Base-by-base conservation (phyloP, 371 early-diverging fungal species). In the Apophysomyces trapeziformis region DNA sequence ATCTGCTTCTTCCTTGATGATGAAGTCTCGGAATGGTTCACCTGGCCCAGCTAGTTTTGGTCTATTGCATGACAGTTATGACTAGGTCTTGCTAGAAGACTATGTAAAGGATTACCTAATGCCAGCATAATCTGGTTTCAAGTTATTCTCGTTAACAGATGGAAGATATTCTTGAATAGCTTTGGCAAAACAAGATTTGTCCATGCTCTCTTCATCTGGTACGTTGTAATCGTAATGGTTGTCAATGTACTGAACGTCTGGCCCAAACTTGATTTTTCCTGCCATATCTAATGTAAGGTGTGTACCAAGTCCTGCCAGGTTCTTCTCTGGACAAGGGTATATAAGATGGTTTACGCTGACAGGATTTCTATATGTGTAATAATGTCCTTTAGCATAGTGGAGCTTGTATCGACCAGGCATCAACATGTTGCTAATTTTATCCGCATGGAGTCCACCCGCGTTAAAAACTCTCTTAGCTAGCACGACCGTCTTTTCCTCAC, bases 221-320 rank as follows among this genome's bases (percentile, higher is more conserved):
- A 92, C 63, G 26, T 68, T 62, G 38, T 93, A 91, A 72, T 96
- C 90, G 11, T 76, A 65, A 12, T 81, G 79, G 3, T 70, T 58
- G 12, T 84, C 75, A 5, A 90, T 64, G 68, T 88, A 93, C 41
- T 85, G 66, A 0, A 90, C 76, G 70, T 95, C 93, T 0, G 96
- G 96, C 0, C 96, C 96, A 73, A 96, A 95, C 47, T 91, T 87
- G 63, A 90, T 83, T 14, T 78, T 74, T 0, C 92, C 93, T 7
- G 85, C 86, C 81, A 95, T 66, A 71, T 96, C 95, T 36, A 96
- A 64, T 0, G 95, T 96, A 37, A 92, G 78, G 69, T 96, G 96
- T 5, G 92, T 88, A 35, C 96, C 96, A 7, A 95, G 81, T 11
- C 89, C 80, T 4, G 84, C 82, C 54, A 93, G 65, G 57, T 94